Base-by-base conservation (phyloP, 495 filamentous ascomycete genomes). In the Penicillium salamii region DNA sequence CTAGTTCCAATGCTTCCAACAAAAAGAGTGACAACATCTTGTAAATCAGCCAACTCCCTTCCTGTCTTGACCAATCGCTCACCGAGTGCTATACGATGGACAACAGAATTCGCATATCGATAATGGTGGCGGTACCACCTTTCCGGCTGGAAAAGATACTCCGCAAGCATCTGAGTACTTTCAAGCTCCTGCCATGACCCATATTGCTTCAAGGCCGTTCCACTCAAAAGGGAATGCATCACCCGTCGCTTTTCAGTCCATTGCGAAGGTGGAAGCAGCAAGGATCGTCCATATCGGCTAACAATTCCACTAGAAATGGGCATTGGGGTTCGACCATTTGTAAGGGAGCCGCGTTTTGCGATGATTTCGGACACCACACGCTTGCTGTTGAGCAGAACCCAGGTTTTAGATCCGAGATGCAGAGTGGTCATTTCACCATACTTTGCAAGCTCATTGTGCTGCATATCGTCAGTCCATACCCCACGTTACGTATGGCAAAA, bases 171-270 rank as follows among this genome's bases (percentile, higher is more conserved):
- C 46, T 72, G 57, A 2, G 55, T 61, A 36, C 62, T 69, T 44
- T 77, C 72, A 3, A 67, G 39, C 24, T 76, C 71, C 42, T 76
- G 73, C 57, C 55, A 66, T 0, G 43, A 52, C 9, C 39, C 66
- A 33, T 74, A 78, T 8, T 62, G 53, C 35, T 58, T 59, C 18
- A 71, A 39, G 0, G 61, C 55, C 0, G 63, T 49, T 3, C 63
- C 66, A 54, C 63, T 72, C 15, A 75, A 57, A 9, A 76, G 56
- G 2, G 59, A 58, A 50, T 78, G 75, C 64, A 72, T 74, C 21
- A 76, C 65, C 3, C 63, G 62, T 18, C 69, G 58, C 9, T 59
- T 55, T 45, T 67, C 66, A 14, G 49, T 54, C 71, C 68, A 70
- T 14, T 49, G 23, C 1, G 41, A 41, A 4, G 61, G 50, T 9